Evolutionary conservation across 169 alveolate genomes (phyloP).

Genomic region (Theileria orientalis): DNA sequence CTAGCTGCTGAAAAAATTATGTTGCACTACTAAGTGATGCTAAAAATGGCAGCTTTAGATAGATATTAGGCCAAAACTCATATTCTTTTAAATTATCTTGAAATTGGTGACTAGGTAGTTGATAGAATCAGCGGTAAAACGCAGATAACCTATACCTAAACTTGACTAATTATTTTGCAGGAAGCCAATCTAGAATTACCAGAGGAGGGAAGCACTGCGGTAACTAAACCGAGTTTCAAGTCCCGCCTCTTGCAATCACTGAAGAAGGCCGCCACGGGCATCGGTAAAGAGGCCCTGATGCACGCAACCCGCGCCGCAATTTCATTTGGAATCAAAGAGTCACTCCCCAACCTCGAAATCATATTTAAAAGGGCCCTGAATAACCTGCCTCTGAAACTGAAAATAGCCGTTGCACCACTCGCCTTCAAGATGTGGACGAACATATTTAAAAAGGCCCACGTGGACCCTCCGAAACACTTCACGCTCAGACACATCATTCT

Average conservation of each 20-base stretch:
- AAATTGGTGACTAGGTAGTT: no score
- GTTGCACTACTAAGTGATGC: background rate
- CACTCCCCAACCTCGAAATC: slow-evolving; percentile 43
- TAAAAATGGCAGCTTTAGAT: no score
- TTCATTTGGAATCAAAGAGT: slow-evolving; percentile 27
- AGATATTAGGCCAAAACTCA: no score
- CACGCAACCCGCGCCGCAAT: slow-evolving; percentile 30
- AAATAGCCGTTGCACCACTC: slow-evolving; percentile 54
- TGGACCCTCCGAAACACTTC: slow-evolving; percentile 35
- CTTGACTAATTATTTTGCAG: background rate
- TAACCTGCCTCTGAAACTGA: slow-evolving; percentile 40
- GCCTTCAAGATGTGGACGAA: slow-evolving; percentile 46
- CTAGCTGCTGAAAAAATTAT: background rate
- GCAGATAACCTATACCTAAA: no score
- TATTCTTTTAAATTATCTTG: no score
- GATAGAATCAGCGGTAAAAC: no score
- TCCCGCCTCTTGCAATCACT: background rate
- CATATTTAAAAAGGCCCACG: slow-evolving; percentile 37
- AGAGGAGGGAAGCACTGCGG: background rate
- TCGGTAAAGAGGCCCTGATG: slow-evolving; percentile 16
- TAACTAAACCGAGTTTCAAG: background rate
- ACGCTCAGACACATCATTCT: slow-evolving; percentile 39
- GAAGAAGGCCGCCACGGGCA: slow-evolving; percentile 16
- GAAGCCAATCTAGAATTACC: slow-evolving; percentile 3
- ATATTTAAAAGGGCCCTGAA: slow-evolving; percentile 46